Base-by-base conservation (phyloP, 768 basidiomycete species). In the Tephrocybe sp. region DNA sequence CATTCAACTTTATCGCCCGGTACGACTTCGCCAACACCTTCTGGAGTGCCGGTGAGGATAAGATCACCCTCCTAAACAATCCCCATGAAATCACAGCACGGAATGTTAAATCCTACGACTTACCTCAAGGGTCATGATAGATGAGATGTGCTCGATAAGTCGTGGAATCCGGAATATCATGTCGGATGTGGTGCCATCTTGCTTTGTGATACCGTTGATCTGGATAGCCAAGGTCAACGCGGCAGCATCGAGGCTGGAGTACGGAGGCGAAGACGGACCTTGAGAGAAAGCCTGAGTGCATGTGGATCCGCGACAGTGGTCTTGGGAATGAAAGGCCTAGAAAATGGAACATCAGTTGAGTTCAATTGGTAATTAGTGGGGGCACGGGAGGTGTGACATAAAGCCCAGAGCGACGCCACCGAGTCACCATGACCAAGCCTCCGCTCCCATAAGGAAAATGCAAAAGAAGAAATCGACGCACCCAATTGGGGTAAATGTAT, bases 91-190 rank as follows among this genome's bases (percentile, higher is more conserved):
- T 10, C 4, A 47, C 9, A 4, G 4, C 34, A 24, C n/a, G 15
- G 18, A 7, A 41, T 15, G 4, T 6, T 9, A 17, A 24, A 11
- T 6, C 10, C 23, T 33, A 6, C 10, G 4, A 39, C 74, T 41
- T 14, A 89, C 94, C 79, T 97, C 93, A n/a, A 99, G 78, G 0
- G 88, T 86, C 94, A 98, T 97, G 68, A 99, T 95, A 3, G 92
- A 90, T 2, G 94, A 96, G 49, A 96, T 79, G 63, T 96, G 94
- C 57, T 89, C 83, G 56, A 98, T 88, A 44, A 98, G 77, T 18
- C 82, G 77, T 1, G 94, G 93, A 32, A 98, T 93, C 25, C 77
- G 79, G 75, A 95, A 96, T 38, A 97, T 88, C 94, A 98, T 97
- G 65, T 95, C 88, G 12, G 73, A 68, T 4, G 95, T 94, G 21